Evolutionary conservation across 2,329 filamentous ascomycete species (phyloP), one percentile per base, ranked within the genome.

Genomic region (Stagonosporopsis tanaceti): DNA sequence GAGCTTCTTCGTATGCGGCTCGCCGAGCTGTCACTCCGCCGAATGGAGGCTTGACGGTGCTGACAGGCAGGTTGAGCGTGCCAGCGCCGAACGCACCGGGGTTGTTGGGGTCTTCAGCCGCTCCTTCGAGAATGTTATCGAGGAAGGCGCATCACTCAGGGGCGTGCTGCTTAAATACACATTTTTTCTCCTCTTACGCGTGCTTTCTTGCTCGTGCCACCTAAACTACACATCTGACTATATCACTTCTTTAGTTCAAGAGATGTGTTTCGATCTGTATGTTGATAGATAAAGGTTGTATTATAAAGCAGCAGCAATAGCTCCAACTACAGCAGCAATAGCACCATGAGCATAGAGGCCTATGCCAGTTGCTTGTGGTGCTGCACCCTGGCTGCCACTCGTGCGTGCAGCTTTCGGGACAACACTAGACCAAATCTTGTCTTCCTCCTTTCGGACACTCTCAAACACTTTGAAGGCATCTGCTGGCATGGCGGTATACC

Each of bases 41-140:
- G n/a, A n/a, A n/a, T n/a, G n/a, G n/a, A n/a, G n/a, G n/a, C n/a
- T n/a, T n/a, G n/a, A n/a, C n/a, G n/a, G n/a, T n/a, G n/a, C n/a
- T n/a, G n/a, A n/a, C n/a, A n/a, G n/a, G n/a, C n/a, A n/a, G n/a
- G n/a, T n/a, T n/a, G n/a, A n/a, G n/a, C n/a, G 84, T 82, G 72
- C 89, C 67, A n/a, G 76, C 71, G 39, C 76, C 78, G 66, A 78
- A 84, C 2, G 81, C 78, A 53, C 85, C 84, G 5, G 87, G 87
- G 68, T 89, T 87, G 67, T 87, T 85, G 8, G 82, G 81, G 66
- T 89, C 86, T 73, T 98, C 94, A 7, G 94, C 94, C 92, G 99
- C 97, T 78, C 99, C 96, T 80, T 99, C 95, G 9, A 98, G 95
- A 70, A 99, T 87, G 70, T 96, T 97, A 78, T 99, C 96, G 61